Conservation (phyloP, 768 basidiomycete species). For the Amanita fuliginea region DNA sequence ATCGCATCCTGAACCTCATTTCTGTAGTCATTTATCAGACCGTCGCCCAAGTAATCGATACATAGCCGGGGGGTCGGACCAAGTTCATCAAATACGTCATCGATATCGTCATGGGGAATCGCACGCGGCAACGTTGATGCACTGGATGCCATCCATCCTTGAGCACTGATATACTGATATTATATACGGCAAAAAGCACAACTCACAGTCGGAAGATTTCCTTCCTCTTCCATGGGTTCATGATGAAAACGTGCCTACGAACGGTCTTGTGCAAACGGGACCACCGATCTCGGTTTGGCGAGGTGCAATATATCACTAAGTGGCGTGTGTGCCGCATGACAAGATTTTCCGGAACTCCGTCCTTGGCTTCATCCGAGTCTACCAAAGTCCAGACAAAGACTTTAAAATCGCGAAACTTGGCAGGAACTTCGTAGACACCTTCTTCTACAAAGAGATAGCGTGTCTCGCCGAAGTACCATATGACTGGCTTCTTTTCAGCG, state of each 20-base stretch:
- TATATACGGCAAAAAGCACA: slow-evolving; percentile 4
- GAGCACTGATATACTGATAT: slow-evolving; percentile 9
- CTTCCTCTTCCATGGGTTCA: slow-evolving; percentile 13
- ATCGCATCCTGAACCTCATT: too few relatives aligned
- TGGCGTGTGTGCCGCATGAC: slow-evolving; percentile 6
- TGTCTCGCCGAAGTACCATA: slow-evolving; percentile 6
- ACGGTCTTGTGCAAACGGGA: slow-evolving; percentile 12
- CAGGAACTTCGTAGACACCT: slow-evolving; percentile 10
- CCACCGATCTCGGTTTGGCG: slow-evolving; percentile 10
- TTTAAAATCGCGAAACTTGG: slow-evolving; percentile 6
- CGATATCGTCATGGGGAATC: too few relatives aligned
- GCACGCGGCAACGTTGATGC: too few relatives aligned
- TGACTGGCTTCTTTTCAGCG: too few relatives aligned
- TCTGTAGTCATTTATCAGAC: too few relatives aligned
- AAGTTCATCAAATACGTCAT: too few relatives aligned
- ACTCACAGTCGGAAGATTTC: slow-evolving; percentile 10
- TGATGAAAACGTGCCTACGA: slow-evolving; percentile 6
- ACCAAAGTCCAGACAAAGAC: slow-evolving; percentile 12
- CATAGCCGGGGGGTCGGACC: too few relatives aligned
- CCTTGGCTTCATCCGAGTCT: slow-evolving; percentile 9
- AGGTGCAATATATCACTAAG: too few relatives aligned
- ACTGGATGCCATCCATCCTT: slow-evolving; percentile 1
- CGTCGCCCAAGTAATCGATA: too few relatives aligned
- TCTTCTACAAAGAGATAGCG: slow-evolving; percentile 12
- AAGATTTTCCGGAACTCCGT: slow-evolving; percentile 10